Evolutionary conservation across 2,329 filamentous ascomycete genomes (phyloP), one percentile per base, ranked within the genome.

Genomic region (Neoscytalidium dimidiatum): DNA sequence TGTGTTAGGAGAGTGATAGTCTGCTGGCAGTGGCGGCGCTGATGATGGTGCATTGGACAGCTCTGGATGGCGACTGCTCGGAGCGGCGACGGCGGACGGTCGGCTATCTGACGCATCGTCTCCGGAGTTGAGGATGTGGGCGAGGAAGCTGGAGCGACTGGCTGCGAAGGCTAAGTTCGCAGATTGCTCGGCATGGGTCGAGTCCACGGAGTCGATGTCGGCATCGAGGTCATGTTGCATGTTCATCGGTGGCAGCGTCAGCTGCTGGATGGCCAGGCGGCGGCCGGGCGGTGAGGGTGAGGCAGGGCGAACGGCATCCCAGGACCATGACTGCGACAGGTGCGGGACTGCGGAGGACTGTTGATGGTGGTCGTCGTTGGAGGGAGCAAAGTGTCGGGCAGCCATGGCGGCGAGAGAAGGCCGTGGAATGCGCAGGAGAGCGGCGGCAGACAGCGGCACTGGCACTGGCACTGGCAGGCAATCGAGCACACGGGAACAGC

Each of bases 41-140:
- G 38, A 13, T n/a, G 26, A 48, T 35, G 31, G 26, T 8, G 41
- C 19, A 26, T 8, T n/a, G n/a, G 48, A 35, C 48, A 28, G 19
- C n/a, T 31, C 17, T 9, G 29, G 62, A 44, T 49, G 17, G 62
- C 53, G 53, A 57, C 53, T 57, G 52, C 52, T 28, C 19, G 51
- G 38, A 56, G 51, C 49, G 29, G 41, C 14, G 46, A 31, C 51
- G 52, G 53, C 26, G 23, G 53, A n/a, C 44, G 35, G 53, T n/a
- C 26, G 53, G 53, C 35, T 57, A 44, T 14, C 53, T 13, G 53
- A 23, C 6, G 14, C 26, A 52, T 64, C 51, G 56, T 69, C 66
- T 48, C 69, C 53, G 13, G 70, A 69, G 63, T 75, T 73, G 66
- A 76, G 71, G 57, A 74, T 71, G 67, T 67, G 68, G 68, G 73